A percentile compares a stretch with the other conserved stretches of the same genome.
Evolutionary conservation across 1,284 basidiomycete species (phyloP).

Genomic region (Cryptococcus neoformans): DNA sequence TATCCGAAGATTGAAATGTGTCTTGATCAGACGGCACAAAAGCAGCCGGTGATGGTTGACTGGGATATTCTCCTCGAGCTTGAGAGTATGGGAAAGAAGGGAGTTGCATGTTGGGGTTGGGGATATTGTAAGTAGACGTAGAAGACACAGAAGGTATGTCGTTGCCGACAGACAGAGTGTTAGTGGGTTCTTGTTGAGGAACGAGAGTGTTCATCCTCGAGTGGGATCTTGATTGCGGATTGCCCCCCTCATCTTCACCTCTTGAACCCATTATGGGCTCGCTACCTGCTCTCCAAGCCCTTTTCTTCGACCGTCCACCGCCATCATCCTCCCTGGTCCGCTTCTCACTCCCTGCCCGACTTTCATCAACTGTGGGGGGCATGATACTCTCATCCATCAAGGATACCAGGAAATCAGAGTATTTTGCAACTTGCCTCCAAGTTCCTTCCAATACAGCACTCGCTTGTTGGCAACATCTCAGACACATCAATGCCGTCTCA

Average conservation of each 20-base stretch:
- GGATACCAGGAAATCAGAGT: conserved; percentile 38
- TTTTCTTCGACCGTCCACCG: conserved; percentile 6
- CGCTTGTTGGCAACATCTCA: conserved; percentile 65
- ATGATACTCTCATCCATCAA: conserved; percentile 17
- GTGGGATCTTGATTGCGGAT: too few relatives aligned
- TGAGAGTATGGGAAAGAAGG: too few relatives aligned
- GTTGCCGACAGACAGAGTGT: too few relatives aligned
- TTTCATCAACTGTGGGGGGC: not conserved
- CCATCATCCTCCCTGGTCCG: not conserved
- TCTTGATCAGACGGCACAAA: not conserved
- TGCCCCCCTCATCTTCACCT: too few relatives aligned
- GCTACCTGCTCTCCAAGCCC: not conserved
- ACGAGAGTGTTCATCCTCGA: too few relatives aligned
- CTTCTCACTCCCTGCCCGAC: too few relatives aligned
- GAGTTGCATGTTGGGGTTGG: too few relatives aligned
- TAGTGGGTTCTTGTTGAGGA: too few relatives aligned
- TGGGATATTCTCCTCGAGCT: too few relatives aligned
- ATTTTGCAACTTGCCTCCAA: conserved; percentile 49
- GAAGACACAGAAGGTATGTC: too few relatives aligned
- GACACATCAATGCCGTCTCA: conserved; percentile 64
- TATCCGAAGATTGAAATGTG: not conserved
- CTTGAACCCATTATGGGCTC: not conserved
- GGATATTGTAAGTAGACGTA: too few relatives aligned
- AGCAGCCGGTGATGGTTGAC: too few relatives aligned
- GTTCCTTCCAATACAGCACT: conserved; percentile 57